Evolutionary conservation across 495 filamentous ascomycete genomes (phyloP), one percentile per base, ranked within the genome.

Genomic region (Penicillium lagena): DNA sequence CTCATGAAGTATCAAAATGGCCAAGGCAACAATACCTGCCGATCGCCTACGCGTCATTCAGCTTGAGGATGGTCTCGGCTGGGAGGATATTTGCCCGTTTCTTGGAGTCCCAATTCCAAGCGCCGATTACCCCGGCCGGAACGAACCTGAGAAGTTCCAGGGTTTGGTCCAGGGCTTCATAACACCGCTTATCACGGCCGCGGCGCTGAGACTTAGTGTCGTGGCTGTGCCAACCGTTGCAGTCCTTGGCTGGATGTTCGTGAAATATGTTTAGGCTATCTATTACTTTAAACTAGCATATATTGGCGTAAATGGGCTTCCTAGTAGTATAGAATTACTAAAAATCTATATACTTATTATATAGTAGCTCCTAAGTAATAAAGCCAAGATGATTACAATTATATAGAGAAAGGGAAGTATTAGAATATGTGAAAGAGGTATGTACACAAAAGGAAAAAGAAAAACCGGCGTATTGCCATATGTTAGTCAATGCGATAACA

Each of bases 41-140:
- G 50, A 62, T 11, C 52, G 50, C 1, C 29, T 55, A 0, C 49
- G 52, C n/a, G 15, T 54, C 0, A 53, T 61, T 22, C 33, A 45
- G 12, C 49, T 58, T 2, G 50, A 59, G 10, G 48, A 56, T 7
- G 55, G 52, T 2, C 45, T 59, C 7, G 55, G 45, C 14, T 62
- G 58, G 58, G 48, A 56, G n/a, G 36, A 38, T 0, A 59, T 62
- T 28, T 62, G 58, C 31, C 58, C 58, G 1, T 62, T 62, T 37
- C 33, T 62, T 1, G 58, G 29, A 1, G 8, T 54, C n/a, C 47
- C 52, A 2, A 31, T 62, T 29, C 58, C 58, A 7, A 39, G 52
- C 4, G 47, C 42, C n/a, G 22, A 41, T 5, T 62, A 62, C 40
- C 55, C 55, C 11, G 47, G 39, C 29, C 52, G 55, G 1, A 62